A percentile compares a stretch with the other conserved stretches of the same genome.
Evolutionary conservation across 208 protist genomes (phyloP).

Genomic region (Leishmania braziliensis): DNA sequence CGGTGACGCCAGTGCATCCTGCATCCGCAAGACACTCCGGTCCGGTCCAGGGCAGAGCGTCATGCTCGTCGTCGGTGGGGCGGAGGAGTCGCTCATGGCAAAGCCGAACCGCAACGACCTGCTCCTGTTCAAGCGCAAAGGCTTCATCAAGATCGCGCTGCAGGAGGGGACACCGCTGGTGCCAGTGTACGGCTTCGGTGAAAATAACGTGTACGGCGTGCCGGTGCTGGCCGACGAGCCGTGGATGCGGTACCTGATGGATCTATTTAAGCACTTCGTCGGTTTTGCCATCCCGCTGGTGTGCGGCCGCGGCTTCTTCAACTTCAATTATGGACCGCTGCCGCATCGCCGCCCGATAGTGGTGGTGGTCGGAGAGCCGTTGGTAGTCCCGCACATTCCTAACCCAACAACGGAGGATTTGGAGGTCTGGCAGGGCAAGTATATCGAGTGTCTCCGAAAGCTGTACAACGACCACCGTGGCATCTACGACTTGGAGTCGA

Average conservation of each 20-base stretch:
- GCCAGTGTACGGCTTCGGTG: constrained; percentile 87
- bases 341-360: constrained; percentile 79
- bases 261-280: constrained; percentile 41
- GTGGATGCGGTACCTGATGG: constrained; percentile 34
- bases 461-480: constrained; percentile 74
- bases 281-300: constrained; percentile 78
- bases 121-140: constrained; percentile 69
- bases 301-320: constrained; percentile 79
- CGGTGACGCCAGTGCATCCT: constrained; percentile 81
- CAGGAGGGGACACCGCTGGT: constrained; percentile 78
- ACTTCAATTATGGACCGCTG: constrained; percentile 66
- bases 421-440: constrained; percentile 73
- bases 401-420: constrained; percentile 70
- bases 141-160: constrained; percentile 88
- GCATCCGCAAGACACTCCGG: constrained; percentile 71
- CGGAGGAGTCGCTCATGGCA: constrained; percentile 74
- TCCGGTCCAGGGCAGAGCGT: constrained; percentile 77
- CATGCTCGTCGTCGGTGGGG: constrained; percentile 85
- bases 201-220: constrained; percentile 85
- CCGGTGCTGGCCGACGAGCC: constrained; percentile 32
- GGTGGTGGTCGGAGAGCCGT: constrained; percentile 79
- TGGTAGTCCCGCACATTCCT: constrained; percentile 66
- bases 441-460: constrained; percentile 68
- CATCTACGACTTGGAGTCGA: constrained; percentile 78
- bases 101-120: constrained; percentile 79